Percentiles rank a stretch among this genome's conserved stretches.
These are phyloP conservation scores for Xerophyta viscosa DNA, from an alignment of 106 monocot species.

Conservation along the genomic window DNA sequence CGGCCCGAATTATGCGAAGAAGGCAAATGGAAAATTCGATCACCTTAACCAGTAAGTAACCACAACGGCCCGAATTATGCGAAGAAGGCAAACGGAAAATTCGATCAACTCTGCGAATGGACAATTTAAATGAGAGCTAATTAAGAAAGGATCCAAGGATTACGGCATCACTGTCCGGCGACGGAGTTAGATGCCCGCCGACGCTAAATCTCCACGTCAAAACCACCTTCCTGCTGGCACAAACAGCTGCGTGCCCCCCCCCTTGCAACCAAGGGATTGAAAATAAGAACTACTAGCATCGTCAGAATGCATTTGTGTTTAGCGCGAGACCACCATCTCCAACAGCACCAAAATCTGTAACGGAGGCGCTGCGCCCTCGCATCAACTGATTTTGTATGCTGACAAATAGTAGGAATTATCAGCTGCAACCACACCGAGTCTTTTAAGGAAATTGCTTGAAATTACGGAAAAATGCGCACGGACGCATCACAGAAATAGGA, in stretches of 20 bases:
- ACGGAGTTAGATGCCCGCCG: constrained; percentile 51
- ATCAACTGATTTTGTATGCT: too few relatives aligned
- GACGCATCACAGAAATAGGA: too few relatives aligned
- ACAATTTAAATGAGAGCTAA: not conserved
- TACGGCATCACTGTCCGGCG: constrained; percentile 41
- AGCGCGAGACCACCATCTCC: constrained; percentile 53
- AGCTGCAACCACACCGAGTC: too few relatives aligned
- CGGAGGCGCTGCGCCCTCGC: constrained; percentile 43
- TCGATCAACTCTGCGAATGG: too few relatives aligned
- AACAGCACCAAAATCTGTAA: constrained; percentile 52
- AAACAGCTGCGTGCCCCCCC: constrained; percentile 48
- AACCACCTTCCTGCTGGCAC: constrained; percentile 54
- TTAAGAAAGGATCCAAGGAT: constrained; percentile 32
- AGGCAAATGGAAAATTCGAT: too few relatives aligned
- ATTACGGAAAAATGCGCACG: too few relatives aligned
- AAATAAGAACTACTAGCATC: constrained; percentile 50
- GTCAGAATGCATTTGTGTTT: constrained; percentile 46
- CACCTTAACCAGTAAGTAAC: too few relatives aligned
- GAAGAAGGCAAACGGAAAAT: too few relatives aligned
- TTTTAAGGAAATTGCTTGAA: too few relatives aligned
- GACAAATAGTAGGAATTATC: too few relatives aligned
- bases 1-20: too few relatives aligned
- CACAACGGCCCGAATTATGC: not conserved
- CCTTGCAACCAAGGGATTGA: constrained; percentile 43
- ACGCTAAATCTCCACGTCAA: constrained; percentile 52